Conservation (phyloP, 192 early-diverging fungal species). For the Dispira simplex region DNA sequence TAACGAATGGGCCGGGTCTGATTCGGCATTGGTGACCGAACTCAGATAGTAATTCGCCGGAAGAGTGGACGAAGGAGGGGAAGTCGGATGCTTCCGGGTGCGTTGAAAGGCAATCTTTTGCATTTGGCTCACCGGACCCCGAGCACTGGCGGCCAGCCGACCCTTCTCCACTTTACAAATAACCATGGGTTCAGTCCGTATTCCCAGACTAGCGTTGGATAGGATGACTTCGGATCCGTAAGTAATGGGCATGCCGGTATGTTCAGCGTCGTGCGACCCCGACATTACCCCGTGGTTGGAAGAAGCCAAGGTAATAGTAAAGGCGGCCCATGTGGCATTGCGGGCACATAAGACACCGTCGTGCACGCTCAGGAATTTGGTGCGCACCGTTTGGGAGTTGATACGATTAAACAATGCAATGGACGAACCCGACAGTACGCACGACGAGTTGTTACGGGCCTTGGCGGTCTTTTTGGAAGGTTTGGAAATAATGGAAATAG, state of each 20-base stretch:
- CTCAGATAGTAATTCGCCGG: slow-evolving; percentile 1
- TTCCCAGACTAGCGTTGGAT: slow-evolving; percentile 41
- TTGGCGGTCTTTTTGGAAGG: slow-evolving; percentile 84
- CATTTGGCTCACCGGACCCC: slow-evolving; percentile 68
- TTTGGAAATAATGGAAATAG: slow-evolving; percentile 81
- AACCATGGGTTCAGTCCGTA: slow-evolving; percentile 48
- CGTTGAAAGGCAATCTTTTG: slow-evolving; percentile 49
- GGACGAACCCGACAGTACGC: slow-evolving; percentile 55
- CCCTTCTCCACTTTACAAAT: slow-evolving; percentile 70
- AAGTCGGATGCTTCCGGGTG: not conserved
- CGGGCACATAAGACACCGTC: slow-evolving; percentile 36
- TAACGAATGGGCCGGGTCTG: not conserved
- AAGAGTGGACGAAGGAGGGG: not conserved
- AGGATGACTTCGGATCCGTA: slow-evolving; percentile 65
- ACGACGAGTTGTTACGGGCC: slow-evolving; percentile 56
- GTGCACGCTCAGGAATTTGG: slow-evolving; percentile 63
- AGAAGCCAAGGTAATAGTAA: slow-evolving; percentile 30
- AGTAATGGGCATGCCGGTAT: slow-evolving; percentile 26
- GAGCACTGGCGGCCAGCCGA: slow-evolving; percentile 38
- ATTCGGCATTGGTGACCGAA: slow-evolving; percentile 1
- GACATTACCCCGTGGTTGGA: slow-evolving; percentile 4
- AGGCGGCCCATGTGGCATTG: slow-evolving; percentile 43
- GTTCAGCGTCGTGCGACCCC: not conserved
- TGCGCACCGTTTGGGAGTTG: slow-evolving; percentile 80
- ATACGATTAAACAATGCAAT: slow-evolving; percentile 84